Evolutionary conservation across 202 grass and related monocot genomes (phyloP).

Genomic region (Eragrostis tef): DNA sequence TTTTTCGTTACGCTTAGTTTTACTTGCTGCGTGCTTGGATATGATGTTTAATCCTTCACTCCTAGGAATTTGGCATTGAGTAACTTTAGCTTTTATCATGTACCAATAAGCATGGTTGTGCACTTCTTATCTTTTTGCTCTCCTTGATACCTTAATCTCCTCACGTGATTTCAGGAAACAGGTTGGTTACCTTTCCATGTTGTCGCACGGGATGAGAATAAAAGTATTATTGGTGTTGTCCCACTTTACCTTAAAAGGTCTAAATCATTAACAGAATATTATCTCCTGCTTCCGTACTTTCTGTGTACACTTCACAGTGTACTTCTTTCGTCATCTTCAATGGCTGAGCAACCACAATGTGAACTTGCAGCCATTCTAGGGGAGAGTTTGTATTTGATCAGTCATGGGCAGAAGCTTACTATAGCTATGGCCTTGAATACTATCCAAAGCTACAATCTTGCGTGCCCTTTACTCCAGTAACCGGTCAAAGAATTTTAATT

Average conservation of each 20-base stretch:
- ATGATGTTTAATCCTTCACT: constrained; percentile 23
- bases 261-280: constrained; percentile 49
- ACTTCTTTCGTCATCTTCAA: constrained; percentile 26
- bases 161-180: constrained; percentile 82
- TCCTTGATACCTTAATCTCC: constrained; percentile 33
- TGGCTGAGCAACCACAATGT: constrained; percentile 42
- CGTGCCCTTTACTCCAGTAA: constrained; percentile 96
- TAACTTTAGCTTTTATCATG: constrained; percentile 27
- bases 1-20: too few relatives aligned
- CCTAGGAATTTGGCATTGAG: constrained; percentile 1
- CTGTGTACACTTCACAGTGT: constrained; percentile 19
- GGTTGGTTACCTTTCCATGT: constrained; percentile 95
- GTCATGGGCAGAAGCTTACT: constrained; percentile 93
- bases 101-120: constrained; percentile 3
- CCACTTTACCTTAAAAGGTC: constrained; percentile 99
- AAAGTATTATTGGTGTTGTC: constrained; percentile 86
- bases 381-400: constrained; percentile 98
- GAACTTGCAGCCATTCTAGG: constrained; percentile 87
- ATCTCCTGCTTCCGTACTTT: constrained; percentile 32
- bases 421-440: constrained; percentile 82
- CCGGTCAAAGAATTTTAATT: constrained; percentile 92
- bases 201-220: constrained; percentile 75
- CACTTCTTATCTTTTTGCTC: constrained; percentile 32
- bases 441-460: constrained; percentile 95
- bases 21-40: neutral